Conservation (phyloP, 2,329 filamentous ascomycete species). For the Capronia americana region DNA sequence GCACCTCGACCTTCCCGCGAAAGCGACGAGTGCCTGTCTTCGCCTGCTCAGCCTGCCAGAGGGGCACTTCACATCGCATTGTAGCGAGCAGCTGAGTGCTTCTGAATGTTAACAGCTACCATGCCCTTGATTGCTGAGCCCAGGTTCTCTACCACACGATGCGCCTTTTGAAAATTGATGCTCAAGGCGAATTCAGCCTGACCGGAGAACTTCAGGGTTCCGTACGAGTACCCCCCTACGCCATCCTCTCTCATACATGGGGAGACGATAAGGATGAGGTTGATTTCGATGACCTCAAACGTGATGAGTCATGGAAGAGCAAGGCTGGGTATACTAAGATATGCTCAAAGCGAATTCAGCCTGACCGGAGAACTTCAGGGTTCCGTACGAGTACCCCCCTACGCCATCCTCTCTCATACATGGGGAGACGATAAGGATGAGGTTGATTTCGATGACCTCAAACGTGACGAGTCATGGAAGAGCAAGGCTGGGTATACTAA, state of each 20-base stretch:
- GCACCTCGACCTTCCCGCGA: too few species aligned
- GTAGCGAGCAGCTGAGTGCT: too few species aligned
- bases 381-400: slow-evolving; percentile 4
- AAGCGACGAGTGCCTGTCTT: too few species aligned
- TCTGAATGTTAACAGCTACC: too few species aligned
- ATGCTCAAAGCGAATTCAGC: too few species aligned
- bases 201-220: too few species aligned
- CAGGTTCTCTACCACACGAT: neutral
- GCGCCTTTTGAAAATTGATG: neutral
- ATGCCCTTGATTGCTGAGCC: too few species aligned
- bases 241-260: slow-evolving; percentile 42
- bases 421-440: slow-evolving; percentile 39
- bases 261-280: slow-evolving; percentile 37
- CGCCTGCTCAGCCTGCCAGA: too few species aligned
- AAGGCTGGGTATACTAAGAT: slow-evolving; percentile 1
- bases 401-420: slow-evolving; percentile 41
- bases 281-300: slow-evolving; percentile 36
- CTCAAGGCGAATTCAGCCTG: neutral
- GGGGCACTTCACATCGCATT: too few species aligned
- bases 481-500: neutral
- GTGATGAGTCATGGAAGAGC: neutral
- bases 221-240: slow-evolving; percentile 30
- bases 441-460: slow-evolving; percentile 38
- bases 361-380: neutral
- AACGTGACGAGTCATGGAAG: neutral